phyloP scores from a whole-genome alignment of 2,329 filamentous ascomycete species.

The Xylaria sp. region DNA sequence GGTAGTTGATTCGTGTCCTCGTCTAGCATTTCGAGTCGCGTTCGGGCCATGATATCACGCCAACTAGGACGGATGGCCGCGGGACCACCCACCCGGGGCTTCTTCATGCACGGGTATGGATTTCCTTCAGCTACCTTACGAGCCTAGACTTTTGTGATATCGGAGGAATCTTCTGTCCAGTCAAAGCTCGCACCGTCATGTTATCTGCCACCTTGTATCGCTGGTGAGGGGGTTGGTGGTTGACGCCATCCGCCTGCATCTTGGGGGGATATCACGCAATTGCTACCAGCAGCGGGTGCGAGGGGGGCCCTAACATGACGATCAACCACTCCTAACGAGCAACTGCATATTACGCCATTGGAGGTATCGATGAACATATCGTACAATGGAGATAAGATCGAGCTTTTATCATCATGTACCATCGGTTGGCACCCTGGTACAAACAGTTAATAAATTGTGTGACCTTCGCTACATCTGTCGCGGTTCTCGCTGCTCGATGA shows the following conservation, averaged over 20 bases:
- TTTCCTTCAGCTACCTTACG: neutral
- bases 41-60: conserved; percentile 9
- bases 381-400: conserved; percentile 20
- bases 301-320: conserved; percentile 12
- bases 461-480: neutral
- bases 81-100: neutral
- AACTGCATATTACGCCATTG: conserved; percentile 37
- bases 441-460: conserved; percentile 25
- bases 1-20: conserved; percentile 4
- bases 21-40: conserved; percentile 3
- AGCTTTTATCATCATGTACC: conserved; percentile 13
- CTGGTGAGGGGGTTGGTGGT: conserved; percentile 33
- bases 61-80: neutral
- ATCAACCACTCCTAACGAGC: conserved; percentile 29
- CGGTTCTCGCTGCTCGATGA: conserved; percentile 8
- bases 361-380: conserved; percentile 33
- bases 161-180: conserved; percentile 3
- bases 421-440: conserved; percentile 4
- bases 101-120: neutral
- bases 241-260: conserved; percentile 37
- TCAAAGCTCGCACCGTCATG: neutral
- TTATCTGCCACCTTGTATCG: conserved; percentile 7
- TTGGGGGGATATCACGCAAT: conserved; percentile 40
- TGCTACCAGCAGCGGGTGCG: conserved; percentile 4
- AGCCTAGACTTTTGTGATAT: conserved; percentile 13